These are phyloP conservation scores for Globisporangium radiosum DNA, from an alignment of 352 stramenopile genomes.

Conservation along the genomic window DNA sequence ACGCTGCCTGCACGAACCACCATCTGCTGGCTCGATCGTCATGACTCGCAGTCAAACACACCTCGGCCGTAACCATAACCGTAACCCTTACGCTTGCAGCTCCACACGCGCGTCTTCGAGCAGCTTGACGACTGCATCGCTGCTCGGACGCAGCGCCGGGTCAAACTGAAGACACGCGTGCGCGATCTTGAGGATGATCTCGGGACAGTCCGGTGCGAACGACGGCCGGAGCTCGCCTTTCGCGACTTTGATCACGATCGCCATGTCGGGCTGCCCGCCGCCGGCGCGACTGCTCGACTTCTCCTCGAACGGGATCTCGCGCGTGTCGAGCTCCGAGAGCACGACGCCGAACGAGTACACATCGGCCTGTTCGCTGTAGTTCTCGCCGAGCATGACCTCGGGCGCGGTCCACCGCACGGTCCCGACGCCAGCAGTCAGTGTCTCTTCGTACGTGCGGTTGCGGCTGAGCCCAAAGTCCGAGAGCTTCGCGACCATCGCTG, in stretches of 20 bases:
- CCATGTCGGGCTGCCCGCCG: slow-evolving; percentile 62
- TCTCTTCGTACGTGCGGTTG: slow-evolving; percentile 84
- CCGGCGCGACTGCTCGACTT: slow-evolving; percentile 63
- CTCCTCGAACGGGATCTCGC: slow-evolving; percentile 84
- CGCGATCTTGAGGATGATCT: slow-evolving; percentile 62
- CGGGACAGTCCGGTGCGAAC: slow-evolving; percentile 37
- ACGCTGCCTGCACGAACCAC: too few relatives aligned
- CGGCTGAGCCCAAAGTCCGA: slow-evolving; percentile 80
- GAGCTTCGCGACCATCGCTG: slow-evolving; percentile 76
- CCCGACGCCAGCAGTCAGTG: slow-evolving; percentile 71
- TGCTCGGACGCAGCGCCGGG: slow-evolving; percentile 68
- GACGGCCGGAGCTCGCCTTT: slow-evolving; percentile 76
- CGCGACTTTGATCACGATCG: slow-evolving; percentile 74
- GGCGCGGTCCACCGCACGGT: slow-evolving; percentile 84
- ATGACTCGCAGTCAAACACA: too few relatives aligned
- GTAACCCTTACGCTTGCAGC: slow-evolving; percentile 24
- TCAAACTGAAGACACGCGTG: slow-evolving; percentile 84
- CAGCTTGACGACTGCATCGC: slow-evolving; percentile 67
- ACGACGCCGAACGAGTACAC: slow-evolving; percentile 88
- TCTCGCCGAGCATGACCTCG: slow-evolving; percentile 84
- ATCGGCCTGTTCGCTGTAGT: slow-evolving; percentile 83
- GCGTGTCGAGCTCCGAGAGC: slow-evolving; percentile 80
- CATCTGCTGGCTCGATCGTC: too few relatives aligned
- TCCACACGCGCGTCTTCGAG: slow-evolving; percentile 63
- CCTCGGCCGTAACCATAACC: too few relatives aligned